These are phyloP conservation scores for Pelargonium myrrhifolium DNA, from an alignment of 441 rosid species.

Conservation along the genomic window DNA sequence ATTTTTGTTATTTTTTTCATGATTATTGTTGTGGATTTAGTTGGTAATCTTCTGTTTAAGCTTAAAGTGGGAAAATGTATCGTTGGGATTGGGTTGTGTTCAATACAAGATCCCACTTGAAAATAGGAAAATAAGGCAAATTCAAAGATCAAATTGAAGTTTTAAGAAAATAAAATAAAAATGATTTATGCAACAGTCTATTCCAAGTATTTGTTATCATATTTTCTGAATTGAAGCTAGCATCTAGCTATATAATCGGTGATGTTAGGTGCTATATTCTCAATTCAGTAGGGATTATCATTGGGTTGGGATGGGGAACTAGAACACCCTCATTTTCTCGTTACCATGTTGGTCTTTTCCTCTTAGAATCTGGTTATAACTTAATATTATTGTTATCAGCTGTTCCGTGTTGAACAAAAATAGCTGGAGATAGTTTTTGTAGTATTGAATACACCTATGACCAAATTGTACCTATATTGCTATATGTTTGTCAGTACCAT, in stretches of 20 bases:
- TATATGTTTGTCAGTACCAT: background rate
- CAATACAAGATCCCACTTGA: background rate
- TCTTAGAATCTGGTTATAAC: background rate
- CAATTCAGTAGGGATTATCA: background rate
- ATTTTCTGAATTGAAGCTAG: background rate
- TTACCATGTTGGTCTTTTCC: background rate
- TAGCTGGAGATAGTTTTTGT: background rate
- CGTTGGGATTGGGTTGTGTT: background rate
- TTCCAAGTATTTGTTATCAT: background rate
- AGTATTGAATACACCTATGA: background rate
- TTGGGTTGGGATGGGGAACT: background rate
- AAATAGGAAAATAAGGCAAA: background rate
- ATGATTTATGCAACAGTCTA: background rate
- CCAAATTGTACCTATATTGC: background rate
- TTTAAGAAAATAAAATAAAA: background rate
- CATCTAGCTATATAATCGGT: background rate
- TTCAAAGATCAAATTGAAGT: background rate
- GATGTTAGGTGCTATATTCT: background rate
- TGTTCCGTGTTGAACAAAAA: background rate
- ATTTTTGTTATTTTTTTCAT: background rate
- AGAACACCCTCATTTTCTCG: background rate
- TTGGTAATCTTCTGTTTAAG: background rate
- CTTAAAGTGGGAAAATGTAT: background rate
- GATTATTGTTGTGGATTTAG: background rate
- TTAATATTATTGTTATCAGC: background rate